Conservation (phyloP, 2,329 filamentous ascomycete genomes). For the Sclerotinia minor region DNA sequence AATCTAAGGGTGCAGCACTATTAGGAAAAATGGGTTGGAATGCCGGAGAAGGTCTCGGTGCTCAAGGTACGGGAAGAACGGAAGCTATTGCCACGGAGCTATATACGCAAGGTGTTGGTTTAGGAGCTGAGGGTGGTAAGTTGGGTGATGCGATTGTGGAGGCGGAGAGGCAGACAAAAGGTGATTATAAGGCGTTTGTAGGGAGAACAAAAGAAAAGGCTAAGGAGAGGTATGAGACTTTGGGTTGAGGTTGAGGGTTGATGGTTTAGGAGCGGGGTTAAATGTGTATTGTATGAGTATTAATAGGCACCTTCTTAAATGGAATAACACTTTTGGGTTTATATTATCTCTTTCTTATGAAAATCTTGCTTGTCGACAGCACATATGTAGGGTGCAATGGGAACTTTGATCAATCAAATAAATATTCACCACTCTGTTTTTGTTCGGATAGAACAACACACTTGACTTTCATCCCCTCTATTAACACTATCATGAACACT, state of each 20-base stretch:
- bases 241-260: conserved; percentile 43
- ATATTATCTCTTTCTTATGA: too few species aligned
- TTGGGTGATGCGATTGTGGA: conserved; percentile 66
- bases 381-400: too few species aligned
- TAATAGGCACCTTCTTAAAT: neutral
- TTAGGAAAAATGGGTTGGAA: conserved; percentile 74
- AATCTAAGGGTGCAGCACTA: conserved; percentile 65
- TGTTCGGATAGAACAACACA: too few species aligned
- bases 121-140: conserved; percentile 69
- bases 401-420: too few species aligned
- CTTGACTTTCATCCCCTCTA: too few species aligned
- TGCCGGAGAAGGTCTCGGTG: conserved; percentile 64
- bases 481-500: too few species aligned
- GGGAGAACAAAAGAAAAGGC: conserved; percentile 65
- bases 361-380: too few species aligned
- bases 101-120: conserved; percentile 67
- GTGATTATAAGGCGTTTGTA: conserved; percentile 62
- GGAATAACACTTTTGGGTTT: neutral
- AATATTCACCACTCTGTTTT: too few species aligned
- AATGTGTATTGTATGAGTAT: conserved; percentile 6
- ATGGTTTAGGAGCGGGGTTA: neutral
- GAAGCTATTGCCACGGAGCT: conserved; percentile 64
- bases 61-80: conserved; percentile 60
- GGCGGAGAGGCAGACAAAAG: conserved; percentile 61
- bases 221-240: conserved; percentile 62